Base-by-base conservation (phyloP, 495 filamentous ascomycete genomes). In the Penicillium roqueforti region DNA sequence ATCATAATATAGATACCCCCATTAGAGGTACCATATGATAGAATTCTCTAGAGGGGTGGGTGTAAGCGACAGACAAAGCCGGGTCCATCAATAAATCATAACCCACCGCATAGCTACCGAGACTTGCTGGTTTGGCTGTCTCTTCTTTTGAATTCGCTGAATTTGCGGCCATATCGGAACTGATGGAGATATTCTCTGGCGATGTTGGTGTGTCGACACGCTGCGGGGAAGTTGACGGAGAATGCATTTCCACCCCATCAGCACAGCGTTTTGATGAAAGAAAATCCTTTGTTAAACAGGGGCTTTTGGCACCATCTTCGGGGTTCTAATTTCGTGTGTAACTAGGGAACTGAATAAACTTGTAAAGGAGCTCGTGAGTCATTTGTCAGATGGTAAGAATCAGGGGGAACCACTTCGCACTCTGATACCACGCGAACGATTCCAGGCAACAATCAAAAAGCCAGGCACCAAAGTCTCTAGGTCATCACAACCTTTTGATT, bases 71-170 rank as follows among this genome's bases (percentile, higher is more conserved):
- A 47, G 44, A 34, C 28, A 22, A 47, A 47, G 26, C 16, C 28
- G 32, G 43, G 26, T 47, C 44, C 16, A 47, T 34, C 25, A 22
- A 32, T 32, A 19, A 3, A 47, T 34, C 3, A 22, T 14, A 34
- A 11, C 44, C n/a, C 34, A 47, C 44, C 28, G 44, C 23, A 29
- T 47, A 47, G 28, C 44, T 47, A 34, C 44, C 28, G 44, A 47
- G 28, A 34, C 16, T 47, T 47, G 44, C 44, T 47, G 44, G 18
- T 47, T 47, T 47, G 23, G 28, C 44, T 32, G 25, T 13, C 44
- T 47, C 26, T 3, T 47, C 44, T 3, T 47, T 47, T 47, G 44
- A 32, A 16, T 47, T 22, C 13, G 4, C 22, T 29, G 44, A 47
- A 47, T 16, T 26, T 16, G 25, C 16, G 28, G 14, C 44, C 28